Base-by-base conservation (phyloP, 1,139 yeast genomes). In the Taphrina betulina region DNA sequence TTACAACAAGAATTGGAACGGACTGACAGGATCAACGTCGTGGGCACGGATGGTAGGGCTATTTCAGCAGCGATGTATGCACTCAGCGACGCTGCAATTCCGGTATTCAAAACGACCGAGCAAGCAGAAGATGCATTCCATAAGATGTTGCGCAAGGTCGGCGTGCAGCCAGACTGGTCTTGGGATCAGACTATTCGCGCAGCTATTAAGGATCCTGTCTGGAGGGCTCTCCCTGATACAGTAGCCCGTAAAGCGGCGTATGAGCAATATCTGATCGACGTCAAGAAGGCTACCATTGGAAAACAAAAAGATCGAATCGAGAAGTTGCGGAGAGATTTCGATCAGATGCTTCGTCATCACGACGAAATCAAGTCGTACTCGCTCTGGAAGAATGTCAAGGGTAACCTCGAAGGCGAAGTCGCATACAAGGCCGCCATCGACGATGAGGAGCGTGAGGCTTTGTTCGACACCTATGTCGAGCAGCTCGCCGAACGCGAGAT, bases 141-240 rank as follows among this genome's bases (percentile, higher is more conserved):
- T n/a, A 66, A 70, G 2, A 71, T 87, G 74, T 70, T 89, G 17
- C 68, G 71, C 35, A 78, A 76, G 0, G 68, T 75, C 38, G 71
- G 75, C 5, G 85, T 87, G 1, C 89, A 83, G 65, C 77, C 85
- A 0, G 78, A 86, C 0, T 85, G 92, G 90, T 76, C 94, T 0
- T 89, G 88, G 69, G 79, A 78, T 57, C 74, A 75, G 57, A 85
- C 83, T 0, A 81, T 89, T 73, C 71, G 78, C n/a, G 75, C 73
- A 26, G 73, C 83, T 58, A 75, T 85, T 16, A 69, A 68, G 5
- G 80, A 82, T 57, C 80, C 83, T 0, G 73, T 80, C 16, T 90
- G 87, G 66, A 87, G 95, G 94, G 71, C 75, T 1, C 70, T 88
- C 0, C 70, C 73, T 3, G 85, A 82, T 63, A 77, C 95, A 0